Evolutionary conservation across 1,284 basidiomycete species (phyloP).

Genomic region (Boletus smithii): DNA sequence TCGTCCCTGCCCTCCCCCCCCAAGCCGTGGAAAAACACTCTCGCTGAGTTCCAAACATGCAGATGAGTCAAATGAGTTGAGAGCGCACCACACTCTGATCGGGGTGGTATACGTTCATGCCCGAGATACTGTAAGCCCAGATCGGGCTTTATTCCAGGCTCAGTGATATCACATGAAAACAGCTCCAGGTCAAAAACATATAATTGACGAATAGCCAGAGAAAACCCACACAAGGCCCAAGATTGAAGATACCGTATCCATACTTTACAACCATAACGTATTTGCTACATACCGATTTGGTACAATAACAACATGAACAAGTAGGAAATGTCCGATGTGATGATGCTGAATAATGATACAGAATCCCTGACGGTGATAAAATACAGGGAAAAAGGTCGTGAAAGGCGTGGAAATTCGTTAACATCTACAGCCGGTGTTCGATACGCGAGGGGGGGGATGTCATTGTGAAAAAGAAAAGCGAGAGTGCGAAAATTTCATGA

Average conservation of each 20-base stretch:
- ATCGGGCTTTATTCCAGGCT: background rate
- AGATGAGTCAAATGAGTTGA: background rate
- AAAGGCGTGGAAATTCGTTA: conserved; percentile 29
- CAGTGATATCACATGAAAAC: background rate
- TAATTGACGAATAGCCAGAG: conserved; percentile 4
- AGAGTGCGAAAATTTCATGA: conserved; percentile 11
- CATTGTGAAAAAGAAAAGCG: too few species aligned
- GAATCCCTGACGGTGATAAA: conserved; percentile 22
- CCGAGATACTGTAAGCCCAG: conserved; percentile 4
- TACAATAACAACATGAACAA: conserved; percentile 25
- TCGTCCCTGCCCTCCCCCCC: too few species aligned
- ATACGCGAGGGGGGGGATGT: conserved; percentile 1
- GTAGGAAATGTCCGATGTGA: conserved; percentile 26
- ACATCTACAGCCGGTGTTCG: conserved; percentile 18
- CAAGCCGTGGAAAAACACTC: background rate
- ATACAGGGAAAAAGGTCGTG: conserved; percentile 28
- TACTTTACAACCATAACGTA: conserved; percentile 39
- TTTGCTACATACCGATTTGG: conserved; percentile 32
- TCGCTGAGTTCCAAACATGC: conserved; percentile 19
- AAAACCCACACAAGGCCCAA: too few species aligned
- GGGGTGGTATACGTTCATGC: background rate
- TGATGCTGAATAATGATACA: conserved; percentile 37
- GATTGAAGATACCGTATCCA: too few species aligned
- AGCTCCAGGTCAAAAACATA: background rate
- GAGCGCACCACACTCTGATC: background rate